Evolutionary conservation across 345 rosid genomes (phyloP), one percentile per base, ranked within the genome.

Genomic region (Eucalyptus virginea): DNA sequence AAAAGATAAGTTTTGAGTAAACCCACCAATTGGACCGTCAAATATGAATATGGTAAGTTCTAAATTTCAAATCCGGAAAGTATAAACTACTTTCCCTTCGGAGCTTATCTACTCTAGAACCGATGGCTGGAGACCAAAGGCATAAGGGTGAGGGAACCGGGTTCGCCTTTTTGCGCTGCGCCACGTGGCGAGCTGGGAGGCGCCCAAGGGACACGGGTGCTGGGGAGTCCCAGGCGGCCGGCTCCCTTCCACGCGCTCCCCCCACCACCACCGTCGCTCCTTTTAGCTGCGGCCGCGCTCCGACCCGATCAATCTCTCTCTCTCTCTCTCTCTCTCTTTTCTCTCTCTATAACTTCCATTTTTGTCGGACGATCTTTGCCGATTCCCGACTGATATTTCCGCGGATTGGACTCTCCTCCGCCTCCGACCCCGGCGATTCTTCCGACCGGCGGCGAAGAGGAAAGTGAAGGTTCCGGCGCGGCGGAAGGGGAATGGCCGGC

Each of bases 11-110:
- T 24, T 26, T 0, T 58, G 3, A 54, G 15, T 10, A 26, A 26
- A 58, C 15, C n/a, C 7, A 26, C 24, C 6, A 58, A 58, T 10
- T 24, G n/a, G 16, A 11, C 15, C 0, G 14, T 3, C 11, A 58
- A 26, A 26, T 11, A 3, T 30, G 30, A 62, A 62, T 0, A 7
- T 13, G 34, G 2, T 28, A 62, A 26, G 9, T 60, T 54, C 0
- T 4, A 56, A 56, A 56, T 56, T 56, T 10, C 13, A 56, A 24
- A 56, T 9, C 1, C 0, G 12, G 11, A 2, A 24, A 9, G 2
- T 23, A n/a, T n/a, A n/a, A n/a, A n/a, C n/a, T n/a, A n/a, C n/a
- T n/a, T n/a, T n/a, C n/a, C n/a, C 28, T 9, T 4, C 5, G 30
- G 62, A 2, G 5, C 13, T 2, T 56, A 52, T 8, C 58, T 0